Conservation (phyloP, 768 basidiomycete genomes). For the Amanita polypyramis region DNA sequence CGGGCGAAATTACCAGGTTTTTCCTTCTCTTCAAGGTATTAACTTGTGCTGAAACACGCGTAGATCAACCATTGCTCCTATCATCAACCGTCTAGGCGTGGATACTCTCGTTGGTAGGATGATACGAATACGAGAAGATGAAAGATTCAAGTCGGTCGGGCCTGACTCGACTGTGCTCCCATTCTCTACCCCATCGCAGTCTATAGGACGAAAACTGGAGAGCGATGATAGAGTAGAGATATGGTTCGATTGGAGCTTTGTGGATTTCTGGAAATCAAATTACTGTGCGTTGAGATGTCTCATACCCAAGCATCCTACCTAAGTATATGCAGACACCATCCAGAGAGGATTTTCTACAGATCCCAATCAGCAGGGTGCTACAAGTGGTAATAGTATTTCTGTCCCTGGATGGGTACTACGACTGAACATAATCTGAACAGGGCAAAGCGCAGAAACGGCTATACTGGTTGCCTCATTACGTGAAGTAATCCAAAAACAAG, state of each 20-base stretch:
- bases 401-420: background rate
- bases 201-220: conserved; percentile 24
- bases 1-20: conserved; percentile 90
- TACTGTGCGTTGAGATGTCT: conserved; percentile 54
- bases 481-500: conserved; percentile 73
- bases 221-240: conserved; percentile 66
- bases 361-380: conserved; percentile 52
- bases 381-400: conserved; percentile 36
- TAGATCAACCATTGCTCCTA: conserved; percentile 80
- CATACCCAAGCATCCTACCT: background rate
- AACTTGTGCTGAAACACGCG: background rate
- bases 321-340: conserved; percentile 44
- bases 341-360: conserved; percentile 65
- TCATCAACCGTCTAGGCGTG: conserved; percentile 81
- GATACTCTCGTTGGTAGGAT: conserved; percentile 85
- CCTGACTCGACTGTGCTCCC: conserved; percentile 73
- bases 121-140: conserved; percentile 82
- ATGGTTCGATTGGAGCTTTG: conserved; percentile 98
- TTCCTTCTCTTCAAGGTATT: conserved; percentile 13
- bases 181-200: conserved; percentile 30
- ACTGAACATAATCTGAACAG: conserved; percentile 19
- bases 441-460: conserved; percentile 64
- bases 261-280: conserved; percentile 98
- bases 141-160: conserved; percentile 81
- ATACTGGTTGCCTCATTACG: conserved; percentile 79